Percentiles rank a stretch among this genome's conserved stretches.
Evolutionary conservation across 2,329 filamentous ascomycete species (phyloP).

Genomic region (Clonostachys solani): DNA sequence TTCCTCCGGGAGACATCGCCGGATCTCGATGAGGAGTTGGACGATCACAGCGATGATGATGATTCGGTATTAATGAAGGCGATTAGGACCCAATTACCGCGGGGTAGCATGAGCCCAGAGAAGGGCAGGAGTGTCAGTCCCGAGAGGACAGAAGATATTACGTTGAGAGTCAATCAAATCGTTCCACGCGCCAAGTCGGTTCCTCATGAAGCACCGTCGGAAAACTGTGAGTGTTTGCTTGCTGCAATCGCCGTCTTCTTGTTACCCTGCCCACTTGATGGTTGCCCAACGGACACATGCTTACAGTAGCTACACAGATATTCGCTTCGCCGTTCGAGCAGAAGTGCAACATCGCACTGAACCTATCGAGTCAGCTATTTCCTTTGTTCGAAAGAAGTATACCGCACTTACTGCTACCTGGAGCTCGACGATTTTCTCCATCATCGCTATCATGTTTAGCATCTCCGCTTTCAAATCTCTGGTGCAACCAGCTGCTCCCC

Average conservation of each 20-base stretch:
- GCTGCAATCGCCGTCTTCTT: constrained; percentile 8
- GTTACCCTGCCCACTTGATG: not conserved
- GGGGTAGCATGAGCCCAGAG: constrained; percentile 51
- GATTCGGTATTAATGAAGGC: constrained; percentile 44
- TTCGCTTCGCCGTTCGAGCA: constrained; percentile 81
- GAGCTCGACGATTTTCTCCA: constrained; percentile 59
- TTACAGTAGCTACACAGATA: constrained; percentile 48
- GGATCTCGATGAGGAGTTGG: constrained; percentile 22
- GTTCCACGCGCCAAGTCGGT: constrained; percentile 19
- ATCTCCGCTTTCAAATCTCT: constrained; percentile 62
- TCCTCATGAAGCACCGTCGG: constrained; percentile 19
- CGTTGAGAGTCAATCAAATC: constrained; percentile 26
- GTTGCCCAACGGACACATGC: constrained; percentile 1
- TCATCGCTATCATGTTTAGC: constrained; percentile 59
- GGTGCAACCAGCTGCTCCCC: constrained; percentile 58
- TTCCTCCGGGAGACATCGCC: constrained; percentile 14
- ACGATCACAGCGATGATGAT: constrained; percentile 21
- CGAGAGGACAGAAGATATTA: constrained; percentile 26
- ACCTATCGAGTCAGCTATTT: constrained; percentile 71
- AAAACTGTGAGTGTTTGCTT: constrained; percentile 43
- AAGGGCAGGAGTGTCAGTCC: constrained; percentile 43
- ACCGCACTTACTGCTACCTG: constrained; percentile 64
- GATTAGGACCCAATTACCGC: constrained; percentile 49
- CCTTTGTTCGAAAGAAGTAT: constrained; percentile 57
- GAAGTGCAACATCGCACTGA: constrained; percentile 86